Conservation (phyloP, 495 filamentous ascomycete species). For the Pyronema domesticum region DNA sequence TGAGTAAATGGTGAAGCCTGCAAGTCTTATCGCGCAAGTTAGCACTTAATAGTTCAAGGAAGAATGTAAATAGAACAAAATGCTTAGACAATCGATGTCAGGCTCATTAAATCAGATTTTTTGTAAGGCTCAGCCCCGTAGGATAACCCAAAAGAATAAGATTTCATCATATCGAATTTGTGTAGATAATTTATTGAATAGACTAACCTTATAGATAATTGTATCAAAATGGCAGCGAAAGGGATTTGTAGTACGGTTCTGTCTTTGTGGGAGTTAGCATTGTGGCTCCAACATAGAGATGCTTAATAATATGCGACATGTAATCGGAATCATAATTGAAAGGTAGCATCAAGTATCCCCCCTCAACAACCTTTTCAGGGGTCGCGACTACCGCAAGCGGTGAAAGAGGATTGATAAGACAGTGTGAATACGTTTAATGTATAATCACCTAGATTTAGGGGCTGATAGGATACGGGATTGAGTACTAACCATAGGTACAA, state of each 20-base stretch:
- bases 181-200: not conserved
- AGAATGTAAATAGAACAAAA: not conserved
- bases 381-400: slow-evolving; percentile 19
- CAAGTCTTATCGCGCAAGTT: not conserved
- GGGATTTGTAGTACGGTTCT: not conserved
- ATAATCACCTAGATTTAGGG: slow-evolving; percentile 20
- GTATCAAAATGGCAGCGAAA: no score
- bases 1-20: no score
- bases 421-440: slow-evolving; percentile 24
- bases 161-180: slow-evolving; percentile 1
- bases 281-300: not conserved
- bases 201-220: not conserved
- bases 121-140: slow-evolving; percentile 9
- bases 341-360: slow-evolving; percentile 20
- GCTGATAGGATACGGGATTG: not conserved
- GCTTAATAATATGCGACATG: not conserved
- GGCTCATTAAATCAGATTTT: slow-evolving; percentile 28
- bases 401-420: slow-evolving; percentile 21
- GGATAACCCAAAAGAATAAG: slow-evolving; percentile 4
- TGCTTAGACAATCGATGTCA: slow-evolving; percentile 17
- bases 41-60: not conserved
- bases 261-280: not conserved
- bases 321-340: slow-evolving; percentile 11
- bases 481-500: not conserved
- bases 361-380: slow-evolving; percentile 21